Percentiles rank a stretch among this genome's conserved stretches.
phyloP scores from a whole-genome alignment of 202 grass and related monocot genomes.

The Saccharum hybrid region DNA sequence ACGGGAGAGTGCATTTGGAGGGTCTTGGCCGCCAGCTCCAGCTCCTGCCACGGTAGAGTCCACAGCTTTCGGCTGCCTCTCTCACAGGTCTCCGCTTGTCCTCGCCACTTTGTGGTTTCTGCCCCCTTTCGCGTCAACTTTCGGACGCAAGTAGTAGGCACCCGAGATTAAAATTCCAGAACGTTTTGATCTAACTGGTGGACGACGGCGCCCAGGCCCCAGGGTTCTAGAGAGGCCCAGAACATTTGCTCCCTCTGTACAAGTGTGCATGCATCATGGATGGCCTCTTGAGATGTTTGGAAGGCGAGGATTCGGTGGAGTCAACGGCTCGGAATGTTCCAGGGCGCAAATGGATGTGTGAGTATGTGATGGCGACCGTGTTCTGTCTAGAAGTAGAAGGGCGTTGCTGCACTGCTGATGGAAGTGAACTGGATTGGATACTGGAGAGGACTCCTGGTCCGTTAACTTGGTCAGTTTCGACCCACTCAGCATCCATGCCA shows the following conservation, averaged over 20 bases:
- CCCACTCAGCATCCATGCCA: neutral
- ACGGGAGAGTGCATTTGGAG: too few species aligned
- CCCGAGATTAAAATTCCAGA: neutral
- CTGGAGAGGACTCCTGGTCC: neutral
- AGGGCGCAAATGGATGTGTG: neutral
- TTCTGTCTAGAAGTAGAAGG: neutral
- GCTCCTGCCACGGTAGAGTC: neutral
- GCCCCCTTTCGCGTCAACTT: slow-evolving; percentile 15
- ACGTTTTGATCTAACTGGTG: neutral
- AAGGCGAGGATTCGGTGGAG: neutral
- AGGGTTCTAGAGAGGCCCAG: too few species aligned
- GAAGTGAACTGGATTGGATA: neutral
- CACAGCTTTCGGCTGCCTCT: slow-evolving; percentile 34
- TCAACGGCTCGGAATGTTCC: slow-evolving; percentile 17
- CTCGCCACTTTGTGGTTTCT: slow-evolving; percentile 8
- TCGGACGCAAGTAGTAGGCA: neutral
- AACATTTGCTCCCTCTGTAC: neutral
- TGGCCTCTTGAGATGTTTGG: neutral
- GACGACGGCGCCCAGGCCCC: too few species aligned
- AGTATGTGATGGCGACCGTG: neutral
- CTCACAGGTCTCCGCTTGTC: neutral
- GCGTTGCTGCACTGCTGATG: neutral
- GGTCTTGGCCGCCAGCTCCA: too few species aligned
- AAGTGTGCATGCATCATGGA: neutral
- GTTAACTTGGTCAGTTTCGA: neutral